Base-by-base conservation (phyloP, 1,139 yeast genomes). In the Candida sanyaensis region DNA sequence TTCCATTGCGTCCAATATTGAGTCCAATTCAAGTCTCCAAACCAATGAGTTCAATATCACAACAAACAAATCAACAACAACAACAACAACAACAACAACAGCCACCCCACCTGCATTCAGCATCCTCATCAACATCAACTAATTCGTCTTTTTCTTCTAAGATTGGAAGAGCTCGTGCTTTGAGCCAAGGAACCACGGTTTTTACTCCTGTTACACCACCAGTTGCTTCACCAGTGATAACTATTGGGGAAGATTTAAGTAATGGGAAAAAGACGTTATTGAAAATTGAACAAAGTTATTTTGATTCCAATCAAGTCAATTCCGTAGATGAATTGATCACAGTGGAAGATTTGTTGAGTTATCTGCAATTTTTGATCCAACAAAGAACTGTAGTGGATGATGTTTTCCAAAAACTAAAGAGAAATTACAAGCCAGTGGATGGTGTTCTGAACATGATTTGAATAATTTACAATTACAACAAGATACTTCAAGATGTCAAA, bases 381-480 rank as follows among this genome's bases (percentile, higher is more conserved):
- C 74, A 69, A 54, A 69, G 68, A 51, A 58, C 56, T 41, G 58
- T 66, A n/a, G 60, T 70, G 24, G 61, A 60, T 38, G 71, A 69
- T 17, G 75, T 75, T 4, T 75, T 65, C 53, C 69, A 64, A 40
- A 62, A 24, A 69, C 79, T n/a, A 69, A 61, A 46, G 59, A 62
- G 42, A 63, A 72, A 46, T 64, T 75, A 49, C 50, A 56, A 27
- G 65, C 64, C 37, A 67, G 73, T 45, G 80, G 80, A 2, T 75
- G 80, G 80, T 74, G 78, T 54, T 73, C 78, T 1, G 59, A 58
- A 32, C 73, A 73, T 51, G 80, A 75, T 56, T 65, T 75, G 57
- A 66, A 72, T 50, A 74, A 73, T 58, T 62, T 73, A 45, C 70
- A 65, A 53, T 55, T 70, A 36, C 77, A 73, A 51, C 66, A 66